Base-by-base conservation (phyloP, 148 eudicot genomes). In the Oxyria digyna region DNA sequence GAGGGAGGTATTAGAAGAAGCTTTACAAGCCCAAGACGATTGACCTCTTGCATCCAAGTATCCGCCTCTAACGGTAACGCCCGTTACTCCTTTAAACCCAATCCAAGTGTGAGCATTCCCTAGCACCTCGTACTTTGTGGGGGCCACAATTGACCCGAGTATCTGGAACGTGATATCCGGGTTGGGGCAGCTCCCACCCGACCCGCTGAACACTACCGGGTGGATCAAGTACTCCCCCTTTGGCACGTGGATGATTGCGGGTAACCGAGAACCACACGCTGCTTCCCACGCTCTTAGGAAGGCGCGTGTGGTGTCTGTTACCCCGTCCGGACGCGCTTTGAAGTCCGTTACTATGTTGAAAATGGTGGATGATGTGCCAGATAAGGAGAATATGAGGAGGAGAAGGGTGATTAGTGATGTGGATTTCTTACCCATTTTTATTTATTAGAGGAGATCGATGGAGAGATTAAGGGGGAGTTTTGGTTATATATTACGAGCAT, bases 71-170 rank as follows among this genome's bases (percentile, higher is more conserved):
- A 59, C 65, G 37, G 65, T 29, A 31, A 59, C 65, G 2, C 65
- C 65, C 0, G 35, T 17, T 1, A 59, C 65, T 15, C 31, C 18
- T 33, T 26, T 29, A 24, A 87, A 87, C 52, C 75, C 24, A 0
- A 87, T 11, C 89, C 91, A 87, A 9, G 66, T 67, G 1, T 69
- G 49, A 2, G 67, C 62, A 1, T 37, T 55, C 12, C 82, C 85
- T 0, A 87, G 42, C 2, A 62, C 80, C 0, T 9, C 45, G 62
- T 77, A 87, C 26, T 80, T 72, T 0, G 35, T 52, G 9, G 89
- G 87, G n/a, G 89, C 87, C 42, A 83, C 76, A 35, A 87, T 33
- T 15, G 87, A 80, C 15, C 92, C 92, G 13, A 52, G 49, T 1
- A 85, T 63, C 18, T 69, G 75, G 43, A 87, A 55, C 0, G 75